These are phyloP conservation scores for Anthoceros angustus DNA, from an alignment of 225 moss, liverwort and hornwort species.

Conservation along the genomic window DNA sequence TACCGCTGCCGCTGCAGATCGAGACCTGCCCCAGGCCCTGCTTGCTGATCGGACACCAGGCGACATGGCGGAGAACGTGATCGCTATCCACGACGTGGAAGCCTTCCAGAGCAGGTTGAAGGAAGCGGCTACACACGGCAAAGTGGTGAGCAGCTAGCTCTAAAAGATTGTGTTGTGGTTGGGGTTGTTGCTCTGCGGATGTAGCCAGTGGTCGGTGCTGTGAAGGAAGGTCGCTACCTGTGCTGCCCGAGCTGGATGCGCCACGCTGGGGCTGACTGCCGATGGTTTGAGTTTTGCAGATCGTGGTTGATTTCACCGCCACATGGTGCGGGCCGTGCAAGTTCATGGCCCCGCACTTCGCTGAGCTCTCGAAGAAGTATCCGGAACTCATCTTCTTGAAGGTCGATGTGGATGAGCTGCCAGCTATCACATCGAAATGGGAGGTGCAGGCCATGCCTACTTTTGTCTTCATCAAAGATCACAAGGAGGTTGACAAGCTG, in stretches of 20 bases:
- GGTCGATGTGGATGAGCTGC: slow-evolving; percentile 57
- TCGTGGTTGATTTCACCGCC: slow-evolving; percentile 75
- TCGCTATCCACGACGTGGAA: slow-evolving; percentile 17
- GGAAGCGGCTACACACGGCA: slow-evolving; percentile 20
- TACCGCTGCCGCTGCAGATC: not conserved
- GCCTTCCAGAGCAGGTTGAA: slow-evolving; percentile 56
- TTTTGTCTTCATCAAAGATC: slow-evolving; percentile 49
- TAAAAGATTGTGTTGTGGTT: not conserved
- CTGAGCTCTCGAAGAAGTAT: slow-evolving; percentile 51
- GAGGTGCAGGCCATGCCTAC: slow-evolving; percentile 90
- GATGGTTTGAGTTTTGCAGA: slow-evolving; percentile 15
- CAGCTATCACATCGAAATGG: slow-evolving; percentile 36
- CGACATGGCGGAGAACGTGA: slow-evolving; percentile 18
- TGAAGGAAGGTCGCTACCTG: not conserved
- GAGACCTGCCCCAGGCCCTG: too few relatives aligned
- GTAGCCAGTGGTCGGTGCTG: not conserved
- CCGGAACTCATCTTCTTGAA: slow-evolving; percentile 48
- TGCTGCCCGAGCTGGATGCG: not conserved
- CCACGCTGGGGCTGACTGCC: not conserved
- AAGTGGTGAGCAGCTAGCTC: slow-evolving; percentile 26
- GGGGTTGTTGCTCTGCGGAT: not conserved
- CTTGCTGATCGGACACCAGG: too few relatives aligned
- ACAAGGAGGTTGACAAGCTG: slow-evolving; percentile 48
- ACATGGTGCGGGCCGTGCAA: slow-evolving; percentile 86
- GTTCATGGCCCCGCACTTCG: slow-evolving; percentile 46